Evolutionary conservation across 257 asterid genomes (phyloP).

Genomic region (Solanum phureja): DNA sequence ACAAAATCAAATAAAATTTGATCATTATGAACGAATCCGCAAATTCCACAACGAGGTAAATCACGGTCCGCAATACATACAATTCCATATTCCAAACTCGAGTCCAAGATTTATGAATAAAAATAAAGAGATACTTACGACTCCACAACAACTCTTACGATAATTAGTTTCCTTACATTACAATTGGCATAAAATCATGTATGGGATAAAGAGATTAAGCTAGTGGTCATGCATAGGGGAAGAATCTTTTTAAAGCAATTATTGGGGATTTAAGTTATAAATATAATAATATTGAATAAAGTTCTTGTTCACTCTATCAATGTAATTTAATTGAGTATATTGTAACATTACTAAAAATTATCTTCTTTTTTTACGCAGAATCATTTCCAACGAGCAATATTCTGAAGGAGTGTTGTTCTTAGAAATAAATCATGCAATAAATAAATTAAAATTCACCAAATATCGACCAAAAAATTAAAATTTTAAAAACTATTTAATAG

Average conservation of each 20-base stretch:
- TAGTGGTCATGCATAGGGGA: background rate
- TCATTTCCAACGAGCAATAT: background rate
- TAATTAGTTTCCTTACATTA: background rate
- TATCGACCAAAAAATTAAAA: too few species aligned
- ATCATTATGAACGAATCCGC: background rate
- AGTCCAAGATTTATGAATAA: background rate
- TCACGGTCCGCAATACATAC: background rate
- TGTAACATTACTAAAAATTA: background rate
- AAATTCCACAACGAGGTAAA: background rate
- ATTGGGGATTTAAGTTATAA: background rate
- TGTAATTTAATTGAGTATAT: background rate
- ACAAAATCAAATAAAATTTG: background rate
- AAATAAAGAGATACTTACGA: background rate
- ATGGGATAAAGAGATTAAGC: background rate
- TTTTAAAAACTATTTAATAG: background rate
- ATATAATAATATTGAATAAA: background rate
- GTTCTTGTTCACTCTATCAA: background rate
- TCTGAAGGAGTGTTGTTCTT: background rate
- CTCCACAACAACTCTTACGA: background rate
- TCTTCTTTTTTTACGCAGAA: background rate
- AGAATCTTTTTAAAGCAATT: background rate
- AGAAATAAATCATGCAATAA: background rate
- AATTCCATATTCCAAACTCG: fast-evolving
- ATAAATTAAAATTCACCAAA: background rate
- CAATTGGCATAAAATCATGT: background rate